Evolutionary conservation across 2,329 filamentous ascomycete genomes (phyloP).

Genomic region (Sporothrix dimorphospora): DNA sequence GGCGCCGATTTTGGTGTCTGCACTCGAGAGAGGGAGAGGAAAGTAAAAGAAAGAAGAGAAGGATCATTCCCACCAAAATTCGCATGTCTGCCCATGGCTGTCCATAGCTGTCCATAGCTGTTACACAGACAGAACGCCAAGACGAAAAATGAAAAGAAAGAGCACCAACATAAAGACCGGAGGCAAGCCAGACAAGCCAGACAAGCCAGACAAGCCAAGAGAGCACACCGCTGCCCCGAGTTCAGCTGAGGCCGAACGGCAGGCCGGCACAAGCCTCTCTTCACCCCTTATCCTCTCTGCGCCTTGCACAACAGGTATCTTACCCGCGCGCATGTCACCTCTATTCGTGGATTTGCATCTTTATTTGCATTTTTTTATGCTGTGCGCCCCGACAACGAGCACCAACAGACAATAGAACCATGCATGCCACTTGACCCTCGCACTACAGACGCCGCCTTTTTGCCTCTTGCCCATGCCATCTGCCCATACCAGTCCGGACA

Average conservation of each 20-base stretch:
- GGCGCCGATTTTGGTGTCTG: background rate
- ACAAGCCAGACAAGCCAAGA: background rate
- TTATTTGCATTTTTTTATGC: background rate
- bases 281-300: background rate
- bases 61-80: no score
- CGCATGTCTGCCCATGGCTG: background rate
- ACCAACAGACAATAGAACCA: conserved; percentile 10
- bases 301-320: conserved; percentile 11
- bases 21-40: background rate
- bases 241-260: background rate
- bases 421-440: background rate
- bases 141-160: background rate
- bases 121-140: background rate
- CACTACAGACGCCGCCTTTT: background rate
- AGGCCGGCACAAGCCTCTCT: background rate
- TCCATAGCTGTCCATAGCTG: background rate
- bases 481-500: background rate
- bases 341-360: background rate
- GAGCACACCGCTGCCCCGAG: background rate
- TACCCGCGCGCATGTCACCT: background rate
- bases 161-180: no score
- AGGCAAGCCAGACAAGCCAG: background rate
- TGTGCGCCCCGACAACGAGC: background rate
- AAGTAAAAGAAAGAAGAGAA: background rate
- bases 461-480: background rate